A percentile compares a stretch with the other conserved stretches of the same genome.
Conservation (phyloP, 352 stramenopile species). For the Globisporangium parvum region DNA sequence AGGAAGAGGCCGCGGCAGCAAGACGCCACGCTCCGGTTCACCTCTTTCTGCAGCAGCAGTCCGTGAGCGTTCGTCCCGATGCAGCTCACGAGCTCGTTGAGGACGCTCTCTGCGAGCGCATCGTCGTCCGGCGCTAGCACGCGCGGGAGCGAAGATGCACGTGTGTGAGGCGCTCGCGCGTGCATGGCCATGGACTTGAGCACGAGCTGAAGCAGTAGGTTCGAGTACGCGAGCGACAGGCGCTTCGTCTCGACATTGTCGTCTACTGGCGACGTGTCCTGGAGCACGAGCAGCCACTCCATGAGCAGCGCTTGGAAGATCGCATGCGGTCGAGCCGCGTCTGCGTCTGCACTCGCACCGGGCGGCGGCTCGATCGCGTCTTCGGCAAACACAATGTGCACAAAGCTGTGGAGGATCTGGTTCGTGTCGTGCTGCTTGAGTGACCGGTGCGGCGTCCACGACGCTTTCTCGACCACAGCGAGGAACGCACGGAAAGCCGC, state of each 20-base stretch:
- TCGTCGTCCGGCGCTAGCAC: constrained; percentile 23
- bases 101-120: constrained; percentile 34
- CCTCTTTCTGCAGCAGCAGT: constrained; percentile 50
- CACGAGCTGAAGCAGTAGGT: constrained; percentile 54
- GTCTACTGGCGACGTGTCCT: constrained; percentile 28
- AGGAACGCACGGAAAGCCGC: constrained; percentile 54
- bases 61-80: constrained; percentile 28
- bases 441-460: constrained; percentile 32
- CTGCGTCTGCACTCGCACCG: neutral
- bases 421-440: constrained; percentile 32
- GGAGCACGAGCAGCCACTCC: constrained; percentile 52
- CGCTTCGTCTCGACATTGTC: constrained; percentile 39
- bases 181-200: constrained; percentile 62
- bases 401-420: constrained; percentile 44
- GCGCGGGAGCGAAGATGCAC: constrained; percentile 4
- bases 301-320: constrained; percentile 37
- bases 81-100: constrained; percentile 33
- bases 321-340: constrained; percentile 8
- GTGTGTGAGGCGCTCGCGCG: no score
- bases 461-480: constrained; percentile 50
- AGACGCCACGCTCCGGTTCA: constrained; percentile 52
- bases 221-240: constrained; percentile 41
- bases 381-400: constrained; percentile 56
- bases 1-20: constrained; percentile 60
- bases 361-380: constrained; percentile 12